Evolutionary conservation across 306 rosid species (phyloP).

Genomic region (Malus sieversii): DNA sequence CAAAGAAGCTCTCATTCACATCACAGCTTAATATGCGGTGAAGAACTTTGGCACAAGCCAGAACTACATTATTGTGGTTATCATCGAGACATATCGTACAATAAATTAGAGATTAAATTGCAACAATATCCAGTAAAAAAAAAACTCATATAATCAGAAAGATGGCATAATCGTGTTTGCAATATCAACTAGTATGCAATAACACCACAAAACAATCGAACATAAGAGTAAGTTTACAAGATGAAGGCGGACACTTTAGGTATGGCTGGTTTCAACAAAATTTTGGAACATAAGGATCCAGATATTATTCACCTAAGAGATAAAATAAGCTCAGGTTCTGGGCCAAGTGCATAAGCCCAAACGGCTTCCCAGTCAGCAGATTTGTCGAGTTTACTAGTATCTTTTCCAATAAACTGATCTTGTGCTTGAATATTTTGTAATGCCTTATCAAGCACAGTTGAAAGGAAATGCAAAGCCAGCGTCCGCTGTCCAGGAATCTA

Average conservation of each 20-base stretch:
- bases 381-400: slow-evolving; percentile 31
- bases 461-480: slow-evolving; percentile 68
- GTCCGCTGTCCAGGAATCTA: slow-evolving; percentile 91
- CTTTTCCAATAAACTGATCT: slow-evolving; percentile 29
- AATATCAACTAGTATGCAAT: background rate
- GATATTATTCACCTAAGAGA: slow-evolving; percentile 59
- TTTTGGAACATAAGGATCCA: slow-evolving; percentile 16
- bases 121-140: background rate
- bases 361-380: slow-evolving; percentile 78
- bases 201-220: background rate
- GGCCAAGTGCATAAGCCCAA: slow-evolving; percentile 94
- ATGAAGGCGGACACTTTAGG: background rate
- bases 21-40: slow-evolving; percentile 67
- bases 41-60: slow-evolving; percentile 66
- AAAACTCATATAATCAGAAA: background rate
- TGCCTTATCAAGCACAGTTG: slow-evolving; percentile 70
- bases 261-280: slow-evolving; percentile 5
- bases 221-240: slow-evolving; percentile 1
- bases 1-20: slow-evolving; percentile 65
- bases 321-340: slow-evolving; percentile 89
- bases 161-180: background rate
- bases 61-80: slow-evolving; percentile 78
- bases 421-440: slow-evolving; percentile 35
- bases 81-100: slow-evolving; percentile 84
- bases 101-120: slow-evolving; percentile 9